Percentiles rank a stretch among this genome's conserved stretches.
These are phyloP conservation scores for Kwoniella mangroviensis DNA, from an alignment of 768 basidiomycete genomes.

Conservation along the genomic window DNA sequence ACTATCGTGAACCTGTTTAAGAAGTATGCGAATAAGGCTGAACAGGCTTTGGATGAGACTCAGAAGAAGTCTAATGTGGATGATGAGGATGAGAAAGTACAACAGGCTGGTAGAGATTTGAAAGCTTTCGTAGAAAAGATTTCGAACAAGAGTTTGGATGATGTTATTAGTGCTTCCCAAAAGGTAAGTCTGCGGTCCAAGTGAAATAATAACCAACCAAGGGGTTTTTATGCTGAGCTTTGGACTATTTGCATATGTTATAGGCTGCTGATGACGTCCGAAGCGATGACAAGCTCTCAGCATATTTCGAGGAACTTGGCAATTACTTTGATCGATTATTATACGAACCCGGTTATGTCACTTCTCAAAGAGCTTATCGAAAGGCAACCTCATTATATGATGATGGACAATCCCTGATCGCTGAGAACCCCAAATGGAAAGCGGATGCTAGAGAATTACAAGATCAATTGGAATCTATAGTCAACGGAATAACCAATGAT, in stretches of 20 bases:
- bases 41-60: slow-evolving; percentile 54
- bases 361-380: slow-evolving; percentile 57
- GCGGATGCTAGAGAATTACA: slow-evolving; percentile 54
- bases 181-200: slow-evolving; percentile 29
- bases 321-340: slow-evolving; percentile 56
- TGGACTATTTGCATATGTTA: neutral
- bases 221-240: neutral
- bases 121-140: slow-evolving; percentile 58
- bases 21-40: slow-evolving; percentile 58
- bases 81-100: slow-evolving; percentile 56
- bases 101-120: slow-evolving; percentile 57
- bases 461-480: slow-evolving; percentile 54
- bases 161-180: slow-evolving; percentile 50
- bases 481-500: slow-evolving; percentile 56
- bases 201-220: neutral
- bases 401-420: slow-evolving; percentile 56
- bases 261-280: slow-evolving; percentile 56
- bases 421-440: slow-evolving; percentile 56
- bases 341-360: slow-evolving; percentile 58
- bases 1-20: slow-evolving; percentile 57
- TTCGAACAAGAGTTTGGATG: slow-evolving; percentile 57
- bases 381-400: slow-evolving; percentile 58
- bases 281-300: slow-evolving; percentile 56
- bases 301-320: slow-evolving; percentile 57
- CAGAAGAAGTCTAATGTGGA: slow-evolving; percentile 50